These are phyloP conservation scores for Camellia oleifera DNA, from an alignment of 179 eudicot species.

Conservation along the genomic window DNA sequence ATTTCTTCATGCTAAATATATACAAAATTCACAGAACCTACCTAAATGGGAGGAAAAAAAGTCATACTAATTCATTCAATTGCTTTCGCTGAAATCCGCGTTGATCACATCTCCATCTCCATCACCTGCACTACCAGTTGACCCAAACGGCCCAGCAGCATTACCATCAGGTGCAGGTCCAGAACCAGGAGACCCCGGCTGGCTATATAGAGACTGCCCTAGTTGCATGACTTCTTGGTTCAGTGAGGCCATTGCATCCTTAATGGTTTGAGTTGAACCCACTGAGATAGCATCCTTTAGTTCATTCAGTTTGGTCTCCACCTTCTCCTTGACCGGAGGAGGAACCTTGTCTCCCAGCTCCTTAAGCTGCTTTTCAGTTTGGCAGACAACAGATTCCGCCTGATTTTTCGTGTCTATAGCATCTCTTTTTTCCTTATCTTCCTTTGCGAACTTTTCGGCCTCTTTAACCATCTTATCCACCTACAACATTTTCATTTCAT, in stretches of 20 bases:
- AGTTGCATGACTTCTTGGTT: conserved; percentile 96
- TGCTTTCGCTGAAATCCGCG: conserved; percentile 93
- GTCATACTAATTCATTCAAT: conserved; percentile 28
- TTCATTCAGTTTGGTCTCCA: conserved; percentile 71
- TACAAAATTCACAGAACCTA: too few species aligned
- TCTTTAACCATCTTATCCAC: conserved; percentile 85
- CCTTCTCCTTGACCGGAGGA: conserved; percentile 72
- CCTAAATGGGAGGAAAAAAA: too few species aligned
- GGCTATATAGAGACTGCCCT: conserved; percentile 81
- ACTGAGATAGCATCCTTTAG: conserved; percentile 72
- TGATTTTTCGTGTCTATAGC: conserved; percentile 92
- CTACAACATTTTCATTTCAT: conserved; percentile 22
- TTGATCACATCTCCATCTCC: conserved; percentile 89
- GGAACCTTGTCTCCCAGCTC: conserved; percentile 95
- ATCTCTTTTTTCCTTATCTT: conserved; percentile 91
- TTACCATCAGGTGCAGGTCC: conserved; percentile 53
- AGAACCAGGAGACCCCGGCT: conserved; percentile 62
- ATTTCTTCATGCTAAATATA: too few species aligned
- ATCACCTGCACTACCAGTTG: conserved; percentile 31
- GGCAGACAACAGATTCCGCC: conserved; percentile 86
- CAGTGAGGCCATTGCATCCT: conserved; percentile 86
- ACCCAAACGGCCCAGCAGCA: conserved; percentile 45
- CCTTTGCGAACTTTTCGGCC: conserved; percentile 77
- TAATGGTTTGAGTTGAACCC: conserved; percentile 67
- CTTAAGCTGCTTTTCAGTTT: conserved; percentile 86